Percentiles rank a stretch among this genome's conserved stretches.
phyloP scores from a whole-genome alignment of 306 rosid species.

The Rosa lucieae region DNA sequence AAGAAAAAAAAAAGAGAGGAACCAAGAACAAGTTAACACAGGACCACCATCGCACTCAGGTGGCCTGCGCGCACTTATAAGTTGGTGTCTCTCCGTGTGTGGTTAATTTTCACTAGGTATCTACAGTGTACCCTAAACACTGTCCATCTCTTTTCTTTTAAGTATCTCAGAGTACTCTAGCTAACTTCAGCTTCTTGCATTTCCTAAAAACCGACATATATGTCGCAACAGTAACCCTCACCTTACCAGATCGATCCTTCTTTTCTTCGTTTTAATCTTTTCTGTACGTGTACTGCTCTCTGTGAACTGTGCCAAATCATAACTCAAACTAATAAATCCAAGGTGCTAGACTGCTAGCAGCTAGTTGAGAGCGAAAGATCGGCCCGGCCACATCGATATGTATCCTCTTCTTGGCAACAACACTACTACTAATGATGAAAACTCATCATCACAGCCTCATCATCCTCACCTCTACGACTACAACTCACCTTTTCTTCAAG shows the following conservation, averaged over 20 bases:
- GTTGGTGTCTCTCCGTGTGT: background rate
- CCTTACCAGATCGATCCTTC: background rate
- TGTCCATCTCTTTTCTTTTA: background rate
- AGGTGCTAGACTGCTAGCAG: background rate
- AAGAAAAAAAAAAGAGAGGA: no score
- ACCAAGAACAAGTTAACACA: background rate
- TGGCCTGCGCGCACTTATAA: background rate
- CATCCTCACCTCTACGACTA: background rate
- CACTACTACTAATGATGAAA: background rate
- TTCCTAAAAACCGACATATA: slow-evolving; percentile 1
- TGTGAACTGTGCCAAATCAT: background rate
- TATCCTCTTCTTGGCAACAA: background rate
- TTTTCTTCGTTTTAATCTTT: background rate
- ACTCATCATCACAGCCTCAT: background rate
- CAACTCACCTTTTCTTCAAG: slow-evolving; percentile 27
- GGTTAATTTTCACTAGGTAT: background rate
- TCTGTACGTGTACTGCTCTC: background rate
- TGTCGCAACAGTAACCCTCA: background rate
- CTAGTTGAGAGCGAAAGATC: slow-evolving; percentile 11
- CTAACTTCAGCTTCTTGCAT: background rate
- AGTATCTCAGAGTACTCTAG: background rate
- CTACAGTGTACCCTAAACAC: background rate
- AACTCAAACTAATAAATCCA: background rate
- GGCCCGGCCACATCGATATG: slow-evolving; percentile 4
- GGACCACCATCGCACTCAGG: slow-evolving; percentile 9